A percentile compares a stretch with the other conserved stretches of the same genome.
Evolutionary conservation across 192 early-diverging fungal species (phyloP).

Genomic region (Coemansia sp.): DNA sequence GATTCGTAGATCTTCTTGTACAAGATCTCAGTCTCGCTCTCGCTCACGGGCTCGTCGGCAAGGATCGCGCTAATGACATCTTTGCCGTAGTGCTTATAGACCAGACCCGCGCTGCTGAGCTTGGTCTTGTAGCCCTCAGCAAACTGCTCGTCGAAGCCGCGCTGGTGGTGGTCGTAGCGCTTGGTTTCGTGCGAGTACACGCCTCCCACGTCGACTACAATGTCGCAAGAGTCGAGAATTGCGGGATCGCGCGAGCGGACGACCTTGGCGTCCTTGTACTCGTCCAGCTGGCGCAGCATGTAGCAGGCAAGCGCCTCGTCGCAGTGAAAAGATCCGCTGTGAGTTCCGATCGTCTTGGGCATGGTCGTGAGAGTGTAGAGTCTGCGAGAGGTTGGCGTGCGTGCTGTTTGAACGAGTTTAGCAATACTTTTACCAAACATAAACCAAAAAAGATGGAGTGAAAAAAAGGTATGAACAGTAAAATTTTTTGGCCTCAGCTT

Average conservation of each 20-base stretch:
- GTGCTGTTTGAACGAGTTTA: background rate
- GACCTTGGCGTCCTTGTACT: constrained; percentile 68
- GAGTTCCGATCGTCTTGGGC: constrained; percentile 76
- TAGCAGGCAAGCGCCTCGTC: constrained; percentile 93
- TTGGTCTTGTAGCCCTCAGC: constrained; percentile 75
- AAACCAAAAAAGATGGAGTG: background rate
- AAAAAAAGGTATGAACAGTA: background rate
- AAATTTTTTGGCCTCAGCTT: background rate
- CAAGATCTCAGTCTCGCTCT: constrained; percentile 66
- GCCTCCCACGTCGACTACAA: constrained; percentile 96
- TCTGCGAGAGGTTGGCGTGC: background rate
- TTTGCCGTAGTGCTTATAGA: constrained; percentile 97
- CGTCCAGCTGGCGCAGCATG: constrained; percentile 71
- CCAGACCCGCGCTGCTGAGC: constrained; percentile 92
- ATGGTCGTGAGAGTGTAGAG: constrained; percentile 12
- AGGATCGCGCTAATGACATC: constrained; percentile 66
- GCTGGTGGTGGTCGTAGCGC: constrained; percentile 94
- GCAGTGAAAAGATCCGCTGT: constrained; percentile 85
- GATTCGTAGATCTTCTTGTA: constrained; percentile 86
- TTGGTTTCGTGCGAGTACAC: constrained; percentile 78
- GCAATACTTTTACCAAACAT: constrained; percentile 18
- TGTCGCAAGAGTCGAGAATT: constrained; percentile 73
- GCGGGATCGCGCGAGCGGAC: constrained; percentile 85
- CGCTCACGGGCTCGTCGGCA: constrained; percentile 31
- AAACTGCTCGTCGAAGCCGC: constrained; percentile 91